Base-by-base conservation (phyloP, 108 stramenopile species). In the Stephanodiscus triporus region DNA sequence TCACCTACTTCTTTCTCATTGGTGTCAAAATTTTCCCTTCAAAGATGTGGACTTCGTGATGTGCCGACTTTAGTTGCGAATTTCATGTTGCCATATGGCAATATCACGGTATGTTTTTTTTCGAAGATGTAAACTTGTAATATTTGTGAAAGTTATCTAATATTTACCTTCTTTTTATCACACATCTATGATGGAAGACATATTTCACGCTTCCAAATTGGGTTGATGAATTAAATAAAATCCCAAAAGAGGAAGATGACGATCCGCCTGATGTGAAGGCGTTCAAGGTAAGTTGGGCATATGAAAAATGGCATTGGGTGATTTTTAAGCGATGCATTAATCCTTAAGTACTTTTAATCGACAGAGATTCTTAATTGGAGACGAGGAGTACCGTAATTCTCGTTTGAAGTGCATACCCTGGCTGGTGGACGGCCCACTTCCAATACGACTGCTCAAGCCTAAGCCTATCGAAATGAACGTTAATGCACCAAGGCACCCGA, bases 151-250 rank as follows among this genome's bases (percentile, higher is more conserved):
- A 34, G n/a, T n/a, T n/a, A 24, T 66, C 13, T 66, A 6, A 50
- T 6, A n/a, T n/a, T n/a, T n/a, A 34, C 38, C 4, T 16, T 22
- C 0, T 68, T 34, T 34, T 34, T 34, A 34, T 34, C 32, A 34
- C 5, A 5, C 32, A 34, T 34, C 32, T 5, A 34, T 34, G 32
- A 34, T 34, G 2, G n/a, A 56, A 69, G 58, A 36, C 32, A 13
- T 88, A 90, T 51, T 80, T 86, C 43, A 77, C 80, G 68, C 42
- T 88, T 34, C 89, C 89, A 11, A 53, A 57, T 27, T 90, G 87
- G 85, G 58, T 88, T 54, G 73, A 72, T 47, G 76, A 87, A 40
- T 87, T 60, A 54, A 59, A 76, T 55, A 73, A 72, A 26, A 65
- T 85, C 27, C 64, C 75, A 17, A 60, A 26, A 30, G 86, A 85